Base-by-base conservation (phyloP, 2,329 filamentous ascomycete genomes). In the Dactylellina sp. region DNA sequence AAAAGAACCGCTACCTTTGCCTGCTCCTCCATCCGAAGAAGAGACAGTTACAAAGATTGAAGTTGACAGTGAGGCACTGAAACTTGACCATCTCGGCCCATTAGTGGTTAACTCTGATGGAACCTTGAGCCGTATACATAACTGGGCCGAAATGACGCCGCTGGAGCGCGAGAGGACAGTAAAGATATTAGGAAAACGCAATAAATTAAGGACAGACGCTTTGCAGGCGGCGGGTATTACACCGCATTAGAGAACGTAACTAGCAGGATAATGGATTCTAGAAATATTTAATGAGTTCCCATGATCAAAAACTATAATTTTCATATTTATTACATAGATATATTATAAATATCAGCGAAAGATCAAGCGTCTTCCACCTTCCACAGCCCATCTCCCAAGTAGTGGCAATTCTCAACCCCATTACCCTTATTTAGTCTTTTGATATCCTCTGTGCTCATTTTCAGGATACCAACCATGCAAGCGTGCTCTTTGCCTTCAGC, bases 401-500 rank as follows among this genome's bases (percentile, higher is more conserved):
- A 98, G 85, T 99, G 95, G 32, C 92, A 92, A 75, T 93, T 90
- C 84, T 98, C 94, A 77, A 98, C 91, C 14, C 93, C 95, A 4
- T 93, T 91, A 0, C 95, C 95, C 84, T 98, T 98, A 77, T 92
- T 93, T 83, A 94, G 94, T 77, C 88, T 89, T 86, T 95, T 97
- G 81, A 97, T 93, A 82, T 97, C 93, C 81, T 89, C 89, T 0
- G 95, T 97, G 1, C 93, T 90, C 79, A 90, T 88, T 79, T 92
- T 92, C 80, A 99, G 80, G 76, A 91, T 84, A 0, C 95, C 95
- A 0, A 99, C 90, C 64, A 96, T 87, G 81, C 93, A 97, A 4
- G 93, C 92, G 83, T 94, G 89, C 78, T 90, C 87, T 84, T 99
- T 99, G 6, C 95, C 95, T 85, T 99, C 95, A 0, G 95, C 93